These are phyloP conservation scores for Croton setiger DNA, from an alignment of 441 rosid species.

Conservation along the genomic window DNA sequence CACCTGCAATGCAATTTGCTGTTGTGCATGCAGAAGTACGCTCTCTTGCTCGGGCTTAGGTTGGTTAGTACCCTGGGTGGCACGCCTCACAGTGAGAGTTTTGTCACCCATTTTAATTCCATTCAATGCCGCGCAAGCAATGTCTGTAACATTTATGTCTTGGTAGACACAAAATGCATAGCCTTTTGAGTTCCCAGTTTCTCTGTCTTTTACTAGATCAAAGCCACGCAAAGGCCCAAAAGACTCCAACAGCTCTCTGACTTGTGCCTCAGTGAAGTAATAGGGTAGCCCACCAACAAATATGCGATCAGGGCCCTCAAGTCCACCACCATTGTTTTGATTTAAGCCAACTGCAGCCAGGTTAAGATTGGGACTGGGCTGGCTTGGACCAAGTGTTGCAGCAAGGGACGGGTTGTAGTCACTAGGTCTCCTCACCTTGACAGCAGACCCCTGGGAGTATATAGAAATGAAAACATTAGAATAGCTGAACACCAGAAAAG, in stretches of 20 bases:
- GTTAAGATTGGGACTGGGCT: conserved; percentile 86
- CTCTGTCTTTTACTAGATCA: conserved; percentile 96
- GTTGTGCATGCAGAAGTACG: conserved; percentile 88
- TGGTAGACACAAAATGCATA: conserved; percentile 94
- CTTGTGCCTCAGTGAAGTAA: conserved; percentile 90
- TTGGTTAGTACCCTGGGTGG: conserved; percentile 86
- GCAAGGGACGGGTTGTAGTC: conserved; percentile 97
- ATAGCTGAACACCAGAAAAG: neutral
- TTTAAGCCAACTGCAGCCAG: conserved; percentile 93
- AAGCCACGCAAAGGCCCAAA: conserved; percentile 92
- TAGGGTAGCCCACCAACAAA: conserved; percentile 98
- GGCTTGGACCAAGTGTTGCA: conserved; percentile 97
- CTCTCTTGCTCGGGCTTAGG: conserved; percentile 96
- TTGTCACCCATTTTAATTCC: conserved; percentile 99
- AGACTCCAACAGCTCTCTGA: conserved; percentile 91
- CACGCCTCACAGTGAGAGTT: conserved; percentile 95
- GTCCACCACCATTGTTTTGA: conserved; percentile 85
- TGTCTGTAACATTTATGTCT: conserved; percentile 85
- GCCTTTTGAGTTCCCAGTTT: conserved; percentile 97
- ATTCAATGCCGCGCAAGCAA: conserved; percentile 91
- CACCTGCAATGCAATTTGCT: conserved; percentile 96
- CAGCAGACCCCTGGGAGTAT: conserved; percentile 80
- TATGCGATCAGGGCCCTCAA: conserved; percentile 96
- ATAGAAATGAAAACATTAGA: neutral
- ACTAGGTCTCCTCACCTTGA: conserved; percentile 98